A percentile compares a stretch with the other conserved stretches of the same genome.
Evolutionary conservation across 495 filamentous ascomycete species (phyloP).

Genomic region (Recurvomyces mirabilis): DNA sequence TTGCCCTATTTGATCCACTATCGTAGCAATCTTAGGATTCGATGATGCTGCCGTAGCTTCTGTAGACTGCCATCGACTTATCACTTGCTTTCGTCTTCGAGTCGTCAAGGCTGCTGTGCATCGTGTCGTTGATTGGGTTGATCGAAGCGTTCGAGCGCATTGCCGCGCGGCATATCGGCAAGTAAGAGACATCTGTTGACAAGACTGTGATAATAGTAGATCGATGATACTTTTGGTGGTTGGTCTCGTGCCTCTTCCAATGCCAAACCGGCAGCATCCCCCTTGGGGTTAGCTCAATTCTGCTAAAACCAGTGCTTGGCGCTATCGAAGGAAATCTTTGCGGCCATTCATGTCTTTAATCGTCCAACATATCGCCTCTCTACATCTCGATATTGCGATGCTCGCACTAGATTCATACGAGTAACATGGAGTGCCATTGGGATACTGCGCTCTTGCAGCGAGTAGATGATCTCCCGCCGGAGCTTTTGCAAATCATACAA

Average conservation of each 20-base stretch:
- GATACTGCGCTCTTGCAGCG: slow-evolving; percentile 14
- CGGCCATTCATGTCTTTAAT: neutral
- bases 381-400: too few relatives aligned
- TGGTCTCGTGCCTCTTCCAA: slow-evolving; percentile 3
- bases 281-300: neutral
- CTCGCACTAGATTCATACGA: too few relatives aligned
- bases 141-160: slow-evolving; percentile 38
- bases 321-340: neutral
- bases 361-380: too few relatives aligned
- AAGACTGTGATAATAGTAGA: slow-evolving; percentile 20
- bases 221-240: neutral
- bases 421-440: slow-evolving; percentile 27
- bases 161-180: slow-evolving; percentile 48
- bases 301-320: neutral
- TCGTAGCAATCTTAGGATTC: slow-evolving; percentile 79
- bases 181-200: slow-evolving; percentile 44
- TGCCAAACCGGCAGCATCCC: neutral
- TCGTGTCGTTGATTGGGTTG: slow-evolving; percentile 8
- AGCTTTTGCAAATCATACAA: slow-evolving; percentile 53
- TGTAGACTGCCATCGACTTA: slow-evolving; percentile 62
- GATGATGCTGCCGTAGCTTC: slow-evolving; percentile 43
- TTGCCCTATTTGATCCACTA: slow-evolving; percentile 96
- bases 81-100: slow-evolving; percentile 17
- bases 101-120: slow-evolving; percentile 1
- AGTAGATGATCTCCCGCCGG: slow-evolving; percentile 36